A percentile compares a stretch with the other conserved stretches of the same genome.
Conservation (phyloP, 2,329 filamentous ascomycete species). For the Fusarium redolens region DNA sequence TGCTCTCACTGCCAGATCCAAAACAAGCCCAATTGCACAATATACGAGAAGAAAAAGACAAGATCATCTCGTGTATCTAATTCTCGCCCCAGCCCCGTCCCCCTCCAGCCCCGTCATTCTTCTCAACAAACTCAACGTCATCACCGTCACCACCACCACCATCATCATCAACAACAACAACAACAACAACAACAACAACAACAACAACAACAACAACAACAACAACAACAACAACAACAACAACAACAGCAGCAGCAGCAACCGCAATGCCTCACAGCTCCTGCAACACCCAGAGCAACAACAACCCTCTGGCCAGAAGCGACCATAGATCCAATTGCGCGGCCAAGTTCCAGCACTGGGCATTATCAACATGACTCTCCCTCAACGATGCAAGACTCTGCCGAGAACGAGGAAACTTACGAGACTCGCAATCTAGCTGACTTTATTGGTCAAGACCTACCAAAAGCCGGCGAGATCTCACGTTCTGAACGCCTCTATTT, state of each 20-base stretch:
- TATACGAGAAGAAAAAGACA: slow-evolving; percentile 61
- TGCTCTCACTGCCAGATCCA: slow-evolving; percentile 61
- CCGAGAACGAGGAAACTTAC: slow-evolving; percentile 53
- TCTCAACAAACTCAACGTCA: slow-evolving; percentile 34
- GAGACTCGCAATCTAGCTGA: slow-evolving; percentile 58
- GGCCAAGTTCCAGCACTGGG: slow-evolving; percentile 24
- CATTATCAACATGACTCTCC: slow-evolving; percentile 21
- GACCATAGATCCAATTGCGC: slow-evolving; percentile 6
- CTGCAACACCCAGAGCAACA: slow-evolving; percentile 33
- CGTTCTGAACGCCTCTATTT: slow-evolving; percentile 62
- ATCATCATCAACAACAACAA: background rate
- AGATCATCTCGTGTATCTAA: slow-evolving; percentile 48
- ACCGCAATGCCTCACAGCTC: slow-evolving; percentile 48
- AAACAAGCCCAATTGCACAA: slow-evolving; percentile 55
- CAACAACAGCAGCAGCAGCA: slow-evolving; percentile 7
- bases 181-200: slow-evolving; percentile 11
- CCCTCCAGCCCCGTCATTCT: slow-evolving; percentile 58
- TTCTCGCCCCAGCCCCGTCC: slow-evolving; percentile 49
- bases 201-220: slow-evolving; percentile 7
- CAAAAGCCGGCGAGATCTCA: slow-evolving; percentile 58
- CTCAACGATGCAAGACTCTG: slow-evolving; percentile 21
- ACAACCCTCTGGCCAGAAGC: slow-evolving; percentile 25
- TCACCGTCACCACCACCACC: background rate
- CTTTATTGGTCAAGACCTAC: slow-evolving; percentile 61
- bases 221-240: background rate